Evolutionary conservation across 768 basidiomycete genomes (phyloP), one percentile per base, ranked within the genome.

Genomic region (Collybiopsis luxurians): DNA sequence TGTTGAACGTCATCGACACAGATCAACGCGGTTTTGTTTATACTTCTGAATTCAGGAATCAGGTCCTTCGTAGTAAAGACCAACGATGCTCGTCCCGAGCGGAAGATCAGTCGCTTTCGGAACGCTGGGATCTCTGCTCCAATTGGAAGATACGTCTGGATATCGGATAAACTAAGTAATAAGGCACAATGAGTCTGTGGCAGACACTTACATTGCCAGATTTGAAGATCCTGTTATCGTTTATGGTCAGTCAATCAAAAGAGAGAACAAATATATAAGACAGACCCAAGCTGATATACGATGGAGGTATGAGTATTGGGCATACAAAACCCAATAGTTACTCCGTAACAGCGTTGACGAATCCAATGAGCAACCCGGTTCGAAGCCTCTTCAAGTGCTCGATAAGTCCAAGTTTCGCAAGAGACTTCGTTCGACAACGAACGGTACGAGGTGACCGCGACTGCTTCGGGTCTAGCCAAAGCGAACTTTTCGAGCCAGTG

Each of bases 401-500:
- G 21, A 30, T 46, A 55, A 17, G 54, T 55, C 54, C 40, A 55
- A n/a, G n/a, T n/a, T n/a, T n/a, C n/a, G n/a, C n/a, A n/a, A n/a
- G n/a, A n/a, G 30, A n/a, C 19, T 53, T 53, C 31, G 11, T 31
- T 39, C 15, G 28, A 9, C 51, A 12, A 7, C 6, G 30, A 53
- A 39, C n/a, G 21, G 19, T 38, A 46, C 24, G 40, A 48, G 4
- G 44, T 11, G 24, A 55, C 54, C 34, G 54, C 54, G 43, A 55
- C 44, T 5, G 28, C 40, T 1, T 45, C 54, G 4, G 54, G 54
- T 9, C 34, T 55, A 13, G 40, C 44, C 17, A 46, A 23, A 7
- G 54, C 54, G 15, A 19, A 24, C 7, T 55, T 44, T 47, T 55
- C 54, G 34, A 55, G 54, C 54, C 54, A 55, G 23, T 55, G 54